A percentile compares a stretch with the other conserved stretches of the same genome.
Evolutionary conservation across 352 stramenopile genomes (phyloP).

Genomic region (Globisporangium barbulae): DNA sequence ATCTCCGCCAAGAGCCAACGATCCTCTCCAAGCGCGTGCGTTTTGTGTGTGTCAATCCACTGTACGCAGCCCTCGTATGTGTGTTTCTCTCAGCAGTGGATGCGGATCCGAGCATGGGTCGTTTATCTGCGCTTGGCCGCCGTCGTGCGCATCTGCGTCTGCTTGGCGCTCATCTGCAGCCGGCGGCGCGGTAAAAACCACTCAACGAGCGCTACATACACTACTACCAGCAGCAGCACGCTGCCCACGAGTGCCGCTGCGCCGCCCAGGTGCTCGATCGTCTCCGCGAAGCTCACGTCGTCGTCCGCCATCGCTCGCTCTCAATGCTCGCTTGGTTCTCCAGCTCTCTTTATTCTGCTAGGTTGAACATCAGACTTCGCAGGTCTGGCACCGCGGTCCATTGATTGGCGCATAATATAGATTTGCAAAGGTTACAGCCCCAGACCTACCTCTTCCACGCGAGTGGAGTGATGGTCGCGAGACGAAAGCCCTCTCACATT

Average conservation of each 20-base stretch:
- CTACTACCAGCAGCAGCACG: constrained; percentile 32
- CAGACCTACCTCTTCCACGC: constrained; percentile 42
- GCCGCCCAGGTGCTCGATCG: constrained; percentile 40
- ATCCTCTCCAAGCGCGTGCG: no score
- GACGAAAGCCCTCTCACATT: constrained; percentile 14
- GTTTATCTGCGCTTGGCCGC: constrained; percentile 11
- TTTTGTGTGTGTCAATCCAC: no score
- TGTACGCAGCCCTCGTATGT: no score
- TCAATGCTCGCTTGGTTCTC: not conserved
- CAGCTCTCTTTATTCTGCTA: constrained; percentile 1
- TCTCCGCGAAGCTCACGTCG: constrained; percentile 41
- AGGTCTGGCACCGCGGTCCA: constrained; percentile 4
- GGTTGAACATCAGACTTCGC: constrained; percentile 19
- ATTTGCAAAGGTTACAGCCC: constrained; percentile 25
- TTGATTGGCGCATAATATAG: constrained; percentile 4
- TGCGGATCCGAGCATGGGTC: not conserved
- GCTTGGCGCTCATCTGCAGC: not conserved
- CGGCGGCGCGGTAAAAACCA: constrained; percentile 39
- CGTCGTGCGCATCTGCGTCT: not conserved
- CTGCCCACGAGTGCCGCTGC: constrained; percentile 18
- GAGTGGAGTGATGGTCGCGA: not conserved
- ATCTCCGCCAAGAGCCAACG: no score
- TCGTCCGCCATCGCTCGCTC: not conserved
- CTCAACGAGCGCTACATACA: constrained; percentile 44
- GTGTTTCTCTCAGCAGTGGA: not conserved